Percentiles rank a stretch among this genome's conserved stretches.
These are phyloP conservation scores for Physcomitrellopsis africana DNA, from an alignment of 225 moss, liverwort and hornwort species.

Conservation along the genomic window DNA sequence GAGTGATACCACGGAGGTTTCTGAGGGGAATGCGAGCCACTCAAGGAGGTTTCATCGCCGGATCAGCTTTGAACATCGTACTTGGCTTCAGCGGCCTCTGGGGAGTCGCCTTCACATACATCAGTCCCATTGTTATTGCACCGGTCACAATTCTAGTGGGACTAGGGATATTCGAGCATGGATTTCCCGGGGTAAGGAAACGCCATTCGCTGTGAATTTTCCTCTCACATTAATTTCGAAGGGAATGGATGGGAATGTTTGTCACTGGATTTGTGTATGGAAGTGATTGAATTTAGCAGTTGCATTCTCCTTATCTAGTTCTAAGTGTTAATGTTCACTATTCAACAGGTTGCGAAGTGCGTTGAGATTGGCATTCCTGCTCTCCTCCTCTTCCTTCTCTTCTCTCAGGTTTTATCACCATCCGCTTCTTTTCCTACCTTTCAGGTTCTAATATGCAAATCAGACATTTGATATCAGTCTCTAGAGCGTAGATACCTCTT, in stretches of 20 bases:
- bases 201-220: neutral
- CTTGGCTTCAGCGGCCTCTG: conserved; percentile 83
- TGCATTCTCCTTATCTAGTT: neutral
- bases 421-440: neutral
- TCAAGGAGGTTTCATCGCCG: conserved; percentile 78
- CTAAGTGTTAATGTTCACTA: too few species aligned
- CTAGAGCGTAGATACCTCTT: too few species aligned
- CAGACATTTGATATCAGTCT: too few species aligned
- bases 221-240: neutral
- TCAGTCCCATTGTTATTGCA: conserved; percentile 73
- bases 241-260: too few species aligned
- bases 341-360: too few species aligned
- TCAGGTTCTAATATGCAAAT: neutral
- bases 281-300: neutral
- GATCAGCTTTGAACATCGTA: conserved; percentile 64
- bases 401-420: conserved; percentile 46
- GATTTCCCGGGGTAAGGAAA: conserved; percentile 60
- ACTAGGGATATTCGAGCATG: conserved; percentile 63
- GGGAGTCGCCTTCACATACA: conserved; percentile 66
- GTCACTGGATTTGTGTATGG: neutral
- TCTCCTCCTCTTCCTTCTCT: conserved; percentile 55
- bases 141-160: conserved; percentile 63
- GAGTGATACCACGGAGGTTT: conserved; percentile 49
- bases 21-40: conserved; percentile 59
- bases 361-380: conserved; percentile 73